Base-by-base conservation (phyloP, 306 rosid species). In the Prosopis cineraria region DNA sequence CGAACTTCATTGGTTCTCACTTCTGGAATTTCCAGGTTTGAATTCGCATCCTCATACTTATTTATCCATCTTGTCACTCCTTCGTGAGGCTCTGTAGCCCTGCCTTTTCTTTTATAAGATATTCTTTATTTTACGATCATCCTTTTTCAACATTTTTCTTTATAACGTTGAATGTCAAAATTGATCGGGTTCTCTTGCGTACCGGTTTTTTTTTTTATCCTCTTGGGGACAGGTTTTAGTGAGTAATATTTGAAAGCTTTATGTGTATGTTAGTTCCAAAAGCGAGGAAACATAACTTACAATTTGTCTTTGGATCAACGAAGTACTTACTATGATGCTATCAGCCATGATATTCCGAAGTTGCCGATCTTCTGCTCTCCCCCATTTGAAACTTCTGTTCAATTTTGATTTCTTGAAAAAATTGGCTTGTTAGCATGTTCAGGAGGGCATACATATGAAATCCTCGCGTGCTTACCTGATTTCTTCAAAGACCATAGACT, bases 11-110 rank as follows among this genome's bases (percentile, higher is more conserved):
- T 50, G 98, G 97, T 50, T 90, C 98, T 66, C 98, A 94, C 83
- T 94, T 92, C 83, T 94, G 97, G 98, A 94, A 94, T 88, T 90
- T 94, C 83, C 98, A 90, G 97, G 97, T 92, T 81, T 45, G 53
- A 43, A 58, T 72, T 10, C 25, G 24, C n/a, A 22, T 41, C 43
- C 48, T 45, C 76, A 45, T 30, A 9, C 17, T 24, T 37, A n/a
- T 36, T n/a, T 36, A 34, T 64, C 9, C 33, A 10, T 63, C 25
- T 33, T 7, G 13, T 16, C 33, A 0, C 25, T 63, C 14, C 41
- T 63, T 17, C 5, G 2, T 1, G 6, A 60, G 17, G 68, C 24
- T 30, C 24, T 62, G 10, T 6, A 2, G 41, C 22, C n/a, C 39
- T 33, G 25, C n/a, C 36, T 65, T 20, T 65, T 22, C 29, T 17